phyloP scores from a whole-genome alignment of 2,329 filamentous ascomycete genomes.

The Cercospora sojina region DNA sequence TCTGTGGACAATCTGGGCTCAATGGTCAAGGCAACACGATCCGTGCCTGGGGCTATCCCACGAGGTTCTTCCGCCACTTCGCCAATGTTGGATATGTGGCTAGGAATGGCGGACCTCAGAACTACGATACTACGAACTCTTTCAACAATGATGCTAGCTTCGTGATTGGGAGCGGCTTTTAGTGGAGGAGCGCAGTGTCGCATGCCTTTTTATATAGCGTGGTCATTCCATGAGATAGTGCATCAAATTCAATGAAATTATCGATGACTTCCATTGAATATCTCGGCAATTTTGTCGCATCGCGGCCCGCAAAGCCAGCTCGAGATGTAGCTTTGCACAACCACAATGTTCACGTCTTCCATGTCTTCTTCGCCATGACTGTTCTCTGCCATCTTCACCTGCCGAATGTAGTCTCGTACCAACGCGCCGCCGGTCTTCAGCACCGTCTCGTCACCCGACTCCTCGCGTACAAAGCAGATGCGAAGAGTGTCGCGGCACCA shows the following conservation, averaged over 20 bases:
- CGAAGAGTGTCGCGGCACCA: conserved; percentile 27
- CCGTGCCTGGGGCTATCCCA: conserved; percentile 60
- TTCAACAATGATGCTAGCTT: conserved; percentile 59
- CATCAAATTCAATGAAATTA: not conserved
- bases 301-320: not conserved
- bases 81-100: conserved; percentile 49
- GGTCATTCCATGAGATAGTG: not conserved
- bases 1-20: conserved; percentile 57
- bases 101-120: conserved; percentile 57
- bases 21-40: conserved; percentile 54
- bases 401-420: conserved; percentile 55
- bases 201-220: not conserved
- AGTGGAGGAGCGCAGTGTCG: not conserved
- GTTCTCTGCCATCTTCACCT: conserved; percentile 62
- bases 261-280: not conserved
- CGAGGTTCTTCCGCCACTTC: conserved; percentile 59
- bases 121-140: conserved; percentile 50
- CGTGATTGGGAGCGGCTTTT: conserved; percentile 48
- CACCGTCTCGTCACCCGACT: conserved; percentile 56
- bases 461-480: conserved; percentile 59
- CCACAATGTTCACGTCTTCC: not conserved
- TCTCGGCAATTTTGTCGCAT: not conserved
- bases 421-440: conserved; percentile 57
- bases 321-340: not conserved
- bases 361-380: conserved; percentile 39